These are phyloP conservation scores for Pseudonitzschia multiseries DNA, from an alignment of 108 stramenopile species.

Conservation along the genomic window DNA sequence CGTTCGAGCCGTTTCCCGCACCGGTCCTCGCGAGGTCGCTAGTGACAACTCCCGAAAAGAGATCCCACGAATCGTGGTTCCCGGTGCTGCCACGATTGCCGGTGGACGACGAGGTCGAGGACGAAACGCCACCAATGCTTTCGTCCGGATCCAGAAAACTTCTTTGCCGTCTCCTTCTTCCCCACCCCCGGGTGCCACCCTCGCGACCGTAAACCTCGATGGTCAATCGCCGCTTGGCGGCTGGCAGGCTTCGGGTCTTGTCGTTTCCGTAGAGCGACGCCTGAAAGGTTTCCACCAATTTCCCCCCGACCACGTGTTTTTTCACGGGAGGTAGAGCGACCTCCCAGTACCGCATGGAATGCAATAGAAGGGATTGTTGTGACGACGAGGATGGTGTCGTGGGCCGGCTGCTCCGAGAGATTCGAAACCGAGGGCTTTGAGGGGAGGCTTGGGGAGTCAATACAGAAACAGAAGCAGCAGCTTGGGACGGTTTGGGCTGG, in stretches of 20 bases:
- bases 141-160: not conserved
- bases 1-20: not conserved
- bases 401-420: not conserved
- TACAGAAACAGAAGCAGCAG: too few relatives aligned
- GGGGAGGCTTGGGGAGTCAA: not conserved
- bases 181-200: not conserved
- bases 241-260: not conserved
- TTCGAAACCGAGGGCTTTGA: not conserved
- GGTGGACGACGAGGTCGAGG: too few relatives aligned
- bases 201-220: constrained; percentile 20
- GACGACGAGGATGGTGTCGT: constrained; percentile 2
- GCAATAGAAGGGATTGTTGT: not conserved
- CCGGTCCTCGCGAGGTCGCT: not conserved
- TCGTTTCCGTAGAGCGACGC: not conserved
- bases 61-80: not conserved
- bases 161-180: not conserved
- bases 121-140: not conserved
- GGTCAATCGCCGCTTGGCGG: constrained; percentile 27
- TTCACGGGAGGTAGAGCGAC: constrained; percentile 25
- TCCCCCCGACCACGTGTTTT: constrained; percentile 21
- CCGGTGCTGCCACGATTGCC: not conserved
- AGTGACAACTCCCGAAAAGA: not conserved
- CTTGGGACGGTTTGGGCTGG: too few relatives aligned
- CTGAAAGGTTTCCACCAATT: constrained; percentile 19
- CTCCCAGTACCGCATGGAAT: constrained; percentile 27